phyloP scores from a whole-genome alignment of 495 filamentous ascomycete species.

The Penicillium steckii region DNA sequence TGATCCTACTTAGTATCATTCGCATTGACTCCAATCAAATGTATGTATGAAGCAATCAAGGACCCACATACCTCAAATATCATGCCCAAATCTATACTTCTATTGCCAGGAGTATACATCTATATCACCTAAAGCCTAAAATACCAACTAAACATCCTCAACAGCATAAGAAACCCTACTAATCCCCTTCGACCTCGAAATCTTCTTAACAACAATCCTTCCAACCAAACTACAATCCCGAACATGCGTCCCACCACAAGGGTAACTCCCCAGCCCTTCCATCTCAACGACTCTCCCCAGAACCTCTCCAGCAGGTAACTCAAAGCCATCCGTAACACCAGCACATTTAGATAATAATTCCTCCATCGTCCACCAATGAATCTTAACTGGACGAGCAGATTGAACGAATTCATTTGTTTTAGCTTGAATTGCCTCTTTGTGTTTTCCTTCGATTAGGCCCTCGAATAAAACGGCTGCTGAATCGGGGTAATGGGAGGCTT shows the following conservation, averaged over 20 bases:
- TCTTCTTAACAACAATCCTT: conserved; percentile 57
- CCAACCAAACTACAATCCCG: conserved; percentile 50
- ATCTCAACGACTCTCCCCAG: conserved; percentile 49
- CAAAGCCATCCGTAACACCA: conserved; percentile 49
- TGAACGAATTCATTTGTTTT: conserved; percentile 50
- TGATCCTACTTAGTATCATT: too few relatives aligned
- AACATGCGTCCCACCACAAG: conserved; percentile 67
- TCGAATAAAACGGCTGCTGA: conserved; percentile 57
- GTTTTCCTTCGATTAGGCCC: conserved; percentile 58
- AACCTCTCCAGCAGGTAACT: conserved; percentile 47
- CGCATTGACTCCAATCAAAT: too few relatives aligned
- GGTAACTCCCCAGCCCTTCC: conserved; percentile 57
- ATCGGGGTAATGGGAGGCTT: conserved; percentile 63
- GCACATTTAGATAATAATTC: conserved; percentile 38
- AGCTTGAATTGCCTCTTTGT: conserved; percentile 55
- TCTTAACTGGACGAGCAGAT: conserved; percentile 51
- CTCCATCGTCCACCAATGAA: conserved; percentile 59
- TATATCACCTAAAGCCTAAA: background rate
- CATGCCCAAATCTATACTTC: too few relatives aligned
- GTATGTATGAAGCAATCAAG: too few relatives aligned
- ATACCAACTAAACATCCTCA: background rate
- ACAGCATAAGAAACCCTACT: conserved; percentile 55
- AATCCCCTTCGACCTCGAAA: conserved; percentile 54
- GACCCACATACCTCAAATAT: too few relatives aligned
- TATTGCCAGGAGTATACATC: too few relatives aligned